Evolutionary conservation across 179 eudicot species (phyloP).

Genomic region (Corrigiola litoralis): DNA sequence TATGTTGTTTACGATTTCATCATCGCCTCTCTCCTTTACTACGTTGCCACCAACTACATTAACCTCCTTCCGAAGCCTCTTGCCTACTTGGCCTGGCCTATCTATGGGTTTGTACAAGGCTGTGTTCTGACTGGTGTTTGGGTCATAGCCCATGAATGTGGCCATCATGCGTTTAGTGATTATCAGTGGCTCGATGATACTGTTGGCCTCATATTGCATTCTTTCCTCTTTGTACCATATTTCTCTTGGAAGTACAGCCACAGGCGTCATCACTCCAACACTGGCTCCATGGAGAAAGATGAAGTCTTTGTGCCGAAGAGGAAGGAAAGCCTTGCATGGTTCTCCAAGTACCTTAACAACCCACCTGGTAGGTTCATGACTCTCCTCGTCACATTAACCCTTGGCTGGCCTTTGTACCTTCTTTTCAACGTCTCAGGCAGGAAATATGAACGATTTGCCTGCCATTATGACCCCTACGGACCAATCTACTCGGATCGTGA

Average conservation of each 20-base stretch:
- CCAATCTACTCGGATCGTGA: constrained; percentile 68
- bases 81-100: constrained; percentile 48
- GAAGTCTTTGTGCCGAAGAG: constrained; percentile 69
- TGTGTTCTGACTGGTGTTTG: constrained; percentile 68
- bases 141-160: constrained; percentile 82
- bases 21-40: constrained; percentile 45
- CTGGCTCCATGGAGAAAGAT: constrained; percentile 68
- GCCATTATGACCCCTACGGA: constrained; percentile 67
- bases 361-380: constrained; percentile 56
- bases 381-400: constrained; percentile 44
- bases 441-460: constrained; percentile 58
- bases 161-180: constrained; percentile 80
- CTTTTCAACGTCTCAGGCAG: constrained; percentile 69
- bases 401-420: constrained; percentile 72
- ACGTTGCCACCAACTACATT: constrained; percentile 50
- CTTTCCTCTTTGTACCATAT: constrained; percentile 57
- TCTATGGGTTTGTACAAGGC: constrained; percentile 54
- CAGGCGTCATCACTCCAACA: constrained; percentile 79
- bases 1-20: constrained; percentile 47
- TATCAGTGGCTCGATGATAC: constrained; percentile 71
- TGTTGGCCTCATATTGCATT: constrained; percentile 68
- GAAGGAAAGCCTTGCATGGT: constrained; percentile 36
- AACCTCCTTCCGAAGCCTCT: constrained; percentile 44
- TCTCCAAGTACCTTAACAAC: constrained; percentile 53
- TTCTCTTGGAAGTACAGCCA: constrained; percentile 82